Evolutionary conservation across 2,329 filamentous ascomycete genomes (phyloP).

Genomic region (Atkinsonella hypoxylon): DNA sequence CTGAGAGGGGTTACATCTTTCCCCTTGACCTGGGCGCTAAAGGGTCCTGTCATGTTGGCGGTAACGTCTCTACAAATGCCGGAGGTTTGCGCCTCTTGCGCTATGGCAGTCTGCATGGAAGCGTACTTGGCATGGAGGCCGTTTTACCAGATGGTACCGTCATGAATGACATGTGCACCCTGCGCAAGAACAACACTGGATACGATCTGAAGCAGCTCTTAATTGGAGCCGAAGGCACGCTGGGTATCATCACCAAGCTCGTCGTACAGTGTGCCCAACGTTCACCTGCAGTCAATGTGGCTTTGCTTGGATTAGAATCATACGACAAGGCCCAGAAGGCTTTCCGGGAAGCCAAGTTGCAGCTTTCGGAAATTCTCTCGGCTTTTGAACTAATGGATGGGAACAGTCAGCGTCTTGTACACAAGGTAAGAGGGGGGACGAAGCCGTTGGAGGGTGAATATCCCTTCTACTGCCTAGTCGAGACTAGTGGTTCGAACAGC

Average conservation of each 20-base stretch:
- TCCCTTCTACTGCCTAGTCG: slow-evolving; percentile 92
- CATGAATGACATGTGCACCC: slow-evolving; percentile 72
- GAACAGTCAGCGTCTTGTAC: slow-evolving; percentile 66
- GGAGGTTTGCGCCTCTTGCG: slow-evolving; percentile 80
- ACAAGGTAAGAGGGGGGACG: slow-evolving; percentile 61
- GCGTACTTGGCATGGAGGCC: slow-evolving; percentile 80
- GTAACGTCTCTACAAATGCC: slow-evolving; percentile 92
- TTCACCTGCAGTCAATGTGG: slow-evolving; percentile 82
- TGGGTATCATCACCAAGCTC: slow-evolving; percentile 85
- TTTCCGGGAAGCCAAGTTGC: slow-evolving; percentile 78
- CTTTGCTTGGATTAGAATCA: slow-evolving; percentile 82
- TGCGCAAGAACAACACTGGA: slow-evolving; percentile 97
- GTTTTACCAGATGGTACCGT: slow-evolving; percentile 90
- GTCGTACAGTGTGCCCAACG: slow-evolving; percentile 83
- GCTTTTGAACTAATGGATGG: slow-evolving; percentile 97
- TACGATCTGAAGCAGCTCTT: slow-evolving; percentile 97
- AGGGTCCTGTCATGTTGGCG: slow-evolving; percentile 91
- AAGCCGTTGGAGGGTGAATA: slow-evolving; percentile 75
- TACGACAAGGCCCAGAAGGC: slow-evolving; percentile 81
- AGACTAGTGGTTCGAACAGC: slow-evolving; percentile 87
- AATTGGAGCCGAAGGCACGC: slow-evolving; percentile 88
- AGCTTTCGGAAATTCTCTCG: slow-evolving; percentile 89
- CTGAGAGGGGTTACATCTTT: slow-evolving; percentile 77
- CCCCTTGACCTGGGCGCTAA: slow-evolving; percentile 96
- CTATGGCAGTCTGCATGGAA: slow-evolving; percentile 92